Conservation (phyloP, 176 grass and related monocot species). For the Carex scoparia region DNA sequence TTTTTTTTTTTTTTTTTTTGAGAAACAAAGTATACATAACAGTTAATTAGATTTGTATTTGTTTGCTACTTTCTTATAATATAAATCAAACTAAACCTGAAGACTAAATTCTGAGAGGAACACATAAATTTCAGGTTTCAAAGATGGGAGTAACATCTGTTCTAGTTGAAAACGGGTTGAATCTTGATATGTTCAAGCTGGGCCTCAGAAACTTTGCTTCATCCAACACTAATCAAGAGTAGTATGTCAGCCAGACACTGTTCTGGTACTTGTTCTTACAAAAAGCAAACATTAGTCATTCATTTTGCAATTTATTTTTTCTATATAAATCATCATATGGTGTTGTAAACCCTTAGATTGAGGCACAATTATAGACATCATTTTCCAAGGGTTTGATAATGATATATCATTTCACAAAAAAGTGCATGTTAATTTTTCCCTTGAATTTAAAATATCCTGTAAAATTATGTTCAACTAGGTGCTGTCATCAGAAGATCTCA, state of each 20-base stretch:
- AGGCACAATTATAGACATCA: not conserved
- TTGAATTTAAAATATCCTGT: not conserved
- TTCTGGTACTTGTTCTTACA: not conserved
- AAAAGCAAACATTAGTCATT: not conserved
- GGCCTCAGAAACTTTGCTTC: slow-evolving; percentile 65
- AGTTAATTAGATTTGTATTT: not conserved
- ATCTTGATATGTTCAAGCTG: slow-evolving; percentile 78
- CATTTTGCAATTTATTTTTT: not conserved
- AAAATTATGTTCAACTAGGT: not conserved
- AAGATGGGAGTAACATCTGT: slow-evolving; percentile 80
- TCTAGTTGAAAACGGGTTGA: slow-evolving; percentile 69
- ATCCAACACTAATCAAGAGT: slow-evolving; percentile 7
- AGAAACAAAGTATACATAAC: not conserved
- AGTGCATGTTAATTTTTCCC: not conserved
- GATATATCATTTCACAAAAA: not conserved
- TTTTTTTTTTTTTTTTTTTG: not conserved
- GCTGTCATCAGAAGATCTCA: not conserved
- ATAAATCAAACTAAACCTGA: not conserved
- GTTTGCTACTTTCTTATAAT: not conserved
- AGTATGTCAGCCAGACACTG: not conserved
- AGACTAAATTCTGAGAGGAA: not conserved
- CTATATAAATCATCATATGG: not conserved
- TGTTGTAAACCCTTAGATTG: not conserved
- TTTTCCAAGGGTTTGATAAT: not conserved
- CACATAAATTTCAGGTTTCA: slow-evolving; percentile 50